phyloP scores from a whole-genome alignment of 2,329 filamentous ascomycete genomes.

The Triangularia verruculosa region DNA sequence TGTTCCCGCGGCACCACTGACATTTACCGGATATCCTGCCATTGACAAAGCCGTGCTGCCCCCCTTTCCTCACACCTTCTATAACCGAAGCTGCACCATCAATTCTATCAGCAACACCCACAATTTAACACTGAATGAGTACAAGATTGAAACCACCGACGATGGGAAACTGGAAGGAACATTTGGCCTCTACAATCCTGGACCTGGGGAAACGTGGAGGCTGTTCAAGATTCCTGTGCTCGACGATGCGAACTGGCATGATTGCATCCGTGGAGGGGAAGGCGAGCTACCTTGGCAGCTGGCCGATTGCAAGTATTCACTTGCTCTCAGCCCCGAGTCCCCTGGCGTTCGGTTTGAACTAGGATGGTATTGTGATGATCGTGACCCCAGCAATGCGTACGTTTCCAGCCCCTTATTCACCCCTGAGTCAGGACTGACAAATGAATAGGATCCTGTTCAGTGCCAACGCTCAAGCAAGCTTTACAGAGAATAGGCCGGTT shows the following conservation, averaged over 20 bases:
- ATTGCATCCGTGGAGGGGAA: slow-evolving; percentile 8
- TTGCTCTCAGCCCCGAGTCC: background rate
- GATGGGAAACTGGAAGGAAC: background rate
- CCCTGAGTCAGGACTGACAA: background rate
- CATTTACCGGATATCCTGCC: slow-evolving; percentile 21
- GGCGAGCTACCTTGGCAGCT: slow-evolving; percentile 24
- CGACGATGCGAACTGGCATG: slow-evolving; percentile 22
- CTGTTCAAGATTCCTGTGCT: slow-evolving; percentile 16
- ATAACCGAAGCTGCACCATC: slow-evolving; percentile 25
- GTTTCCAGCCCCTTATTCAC: background rate
- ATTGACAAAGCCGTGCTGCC: background rate
- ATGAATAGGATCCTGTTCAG: slow-evolving; percentile 14
- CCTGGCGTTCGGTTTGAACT: slow-evolving; percentile 15
- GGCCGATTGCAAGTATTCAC: slow-evolving; percentile 19
- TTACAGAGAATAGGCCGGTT: background rate
- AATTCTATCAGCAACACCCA: slow-evolving; percentile 23
- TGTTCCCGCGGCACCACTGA: background rate
- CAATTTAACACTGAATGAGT: slow-evolving; percentile 15
- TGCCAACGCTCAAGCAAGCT: slow-evolving; percentile 1
- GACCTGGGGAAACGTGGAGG: slow-evolving; percentile 19
- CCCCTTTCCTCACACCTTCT: slow-evolving; percentile 24
- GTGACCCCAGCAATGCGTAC: slow-evolving; percentile 24
- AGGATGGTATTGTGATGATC: slow-evolving; percentile 26
- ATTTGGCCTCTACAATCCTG: slow-evolving; percentile 22
- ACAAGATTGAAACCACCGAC: slow-evolving; percentile 9